A percentile compares a stretch with the other conserved stretches of the same genome.
phyloP scores from a whole-genome alignment of 441 rosid genomes.

The Capsella rubella region DNA sequence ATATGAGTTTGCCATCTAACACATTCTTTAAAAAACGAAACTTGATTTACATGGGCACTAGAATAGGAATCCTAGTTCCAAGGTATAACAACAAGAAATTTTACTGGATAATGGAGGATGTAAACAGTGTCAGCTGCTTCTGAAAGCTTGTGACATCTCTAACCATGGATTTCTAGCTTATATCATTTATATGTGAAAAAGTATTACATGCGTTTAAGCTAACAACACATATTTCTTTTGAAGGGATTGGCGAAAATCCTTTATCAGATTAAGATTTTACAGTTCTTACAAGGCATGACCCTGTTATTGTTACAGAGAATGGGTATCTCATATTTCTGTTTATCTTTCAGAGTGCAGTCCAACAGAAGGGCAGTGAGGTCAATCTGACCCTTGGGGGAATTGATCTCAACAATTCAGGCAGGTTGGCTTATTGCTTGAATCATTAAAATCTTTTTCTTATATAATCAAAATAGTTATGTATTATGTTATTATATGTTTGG shows the following conservation, averaged over 20 bases:
- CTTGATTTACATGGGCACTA: slow-evolving; percentile 18
- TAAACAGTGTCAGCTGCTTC: slow-evolving; percentile 9
- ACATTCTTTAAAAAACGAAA: neutral
- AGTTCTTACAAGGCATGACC: neutral
- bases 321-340: slow-evolving; percentile 37
- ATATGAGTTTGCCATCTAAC: slow-evolving; percentile 11
- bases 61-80: slow-evolving; percentile 7
- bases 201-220: neutral
- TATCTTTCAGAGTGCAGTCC: slow-evolving; percentile 73
- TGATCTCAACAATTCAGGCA: slow-evolving; percentile 99
- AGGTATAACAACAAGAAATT: slow-evolving; percentile 10
- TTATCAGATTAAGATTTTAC: neutral
- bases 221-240: neutral
- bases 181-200: neutral
- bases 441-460: slow-evolving; percentile 24
- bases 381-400: slow-evolving; percentile 99
- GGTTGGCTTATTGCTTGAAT: slow-evolving; percentile 79
- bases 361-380: slow-evolving; percentile 91
- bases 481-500: slow-evolving; percentile 23
- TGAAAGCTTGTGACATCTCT: neutral
- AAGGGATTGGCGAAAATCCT: neutral
- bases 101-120: slow-evolving; percentile 3
- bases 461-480: slow-evolving; percentile 36
- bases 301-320: slow-evolving; percentile 12
- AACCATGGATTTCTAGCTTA: slow-evolving; percentile 16